Evolutionary conservation across 352 stramenopile genomes (phyloP), one percentile per base, ranked within the genome.

Genomic region (Stephanocyclus meneghinianus): DNA sequence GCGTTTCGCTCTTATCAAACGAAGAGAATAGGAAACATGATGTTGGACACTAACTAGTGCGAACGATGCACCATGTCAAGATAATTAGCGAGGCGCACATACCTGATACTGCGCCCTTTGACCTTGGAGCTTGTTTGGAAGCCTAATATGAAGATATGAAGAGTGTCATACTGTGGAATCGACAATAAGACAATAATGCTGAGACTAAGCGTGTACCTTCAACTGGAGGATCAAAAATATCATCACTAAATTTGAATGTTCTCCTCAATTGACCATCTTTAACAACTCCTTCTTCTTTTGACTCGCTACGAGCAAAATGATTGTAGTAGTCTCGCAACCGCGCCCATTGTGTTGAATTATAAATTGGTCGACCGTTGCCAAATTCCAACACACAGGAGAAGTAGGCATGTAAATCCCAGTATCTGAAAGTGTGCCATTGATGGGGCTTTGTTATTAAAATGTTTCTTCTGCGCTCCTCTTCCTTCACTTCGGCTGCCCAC

Each of bases 171-270:
- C 35, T 8, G 0, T 4, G 7, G 7, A 40, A 40, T 8, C 3
- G 35, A 40, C 35, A 40, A 9, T 40, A 9, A 40, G 7, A 40
- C 35, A 40, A 9, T 0, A 4, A 9, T 40, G 35, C 35, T 9
- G 35, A 4, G 7, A 40, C 2, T 40, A 0, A 40, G 7, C 35
- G 3, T 40, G 7, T 40, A 26, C 47, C 47, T 35, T 60, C 51
- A 16, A 60, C 16, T 26, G 26, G 21, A 29, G 21, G 21, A 16
- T 29, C 51, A 32, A 60, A 60, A 60, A 35, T 6, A 1, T 32
- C 26, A 60, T 60, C 26, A 35, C 21, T 60, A n/a, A 35, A 60
- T 60, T 60, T 60, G 51, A 35, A 60, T 4, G 51, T 60, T 5
- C 51, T 26, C 4, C 5, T 60, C 26, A 16, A 10, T 21, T 53